Percentiles rank a stretch among this genome's conserved stretches.
These are phyloP conservation scores for Cryptosporidium sp. DNA, from an alignment of 169 alveolate species.

Conservation along the genomic window DNA sequence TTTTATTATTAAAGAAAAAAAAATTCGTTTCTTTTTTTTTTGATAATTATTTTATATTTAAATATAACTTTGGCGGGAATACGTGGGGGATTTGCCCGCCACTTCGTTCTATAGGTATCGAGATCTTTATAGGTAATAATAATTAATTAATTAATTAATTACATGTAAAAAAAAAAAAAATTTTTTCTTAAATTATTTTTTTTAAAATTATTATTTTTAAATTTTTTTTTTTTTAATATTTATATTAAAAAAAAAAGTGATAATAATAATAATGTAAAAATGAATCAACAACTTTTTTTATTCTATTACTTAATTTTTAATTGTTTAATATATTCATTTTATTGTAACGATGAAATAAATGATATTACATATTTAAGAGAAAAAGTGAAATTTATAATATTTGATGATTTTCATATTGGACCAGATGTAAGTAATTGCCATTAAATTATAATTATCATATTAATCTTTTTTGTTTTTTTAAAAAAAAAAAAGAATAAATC, in stretches of 20 bases:
- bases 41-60: neutral
- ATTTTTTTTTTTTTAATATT: neutral
- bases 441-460: neutral
- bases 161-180: neutral
- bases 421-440: conserved; percentile 67
- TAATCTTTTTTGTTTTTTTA: neutral
- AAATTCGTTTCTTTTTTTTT: neutral
- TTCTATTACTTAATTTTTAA: neutral
- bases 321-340: conserved; percentile 1
- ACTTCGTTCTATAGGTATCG: conserved; percentile 5
- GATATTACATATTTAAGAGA: conserved; percentile 19
- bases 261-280: neutral
- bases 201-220: neutral
- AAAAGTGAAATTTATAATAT: conserved; percentile 37
- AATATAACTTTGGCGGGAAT: conserved; percentile 23
- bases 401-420: conserved; percentile 63
- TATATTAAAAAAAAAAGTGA: neutral
- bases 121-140: conserved; percentile 4
- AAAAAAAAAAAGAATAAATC: conserved; percentile 16
- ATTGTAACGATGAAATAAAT: conserved; percentile 7
- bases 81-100: conserved; percentile 54
- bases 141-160: neutral
- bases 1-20: neutral
- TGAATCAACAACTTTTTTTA: neutral
- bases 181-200: neutral